Conservation (phyloP, 768 basidiomycete species). For the Phanerochaete sordida region DNA sequence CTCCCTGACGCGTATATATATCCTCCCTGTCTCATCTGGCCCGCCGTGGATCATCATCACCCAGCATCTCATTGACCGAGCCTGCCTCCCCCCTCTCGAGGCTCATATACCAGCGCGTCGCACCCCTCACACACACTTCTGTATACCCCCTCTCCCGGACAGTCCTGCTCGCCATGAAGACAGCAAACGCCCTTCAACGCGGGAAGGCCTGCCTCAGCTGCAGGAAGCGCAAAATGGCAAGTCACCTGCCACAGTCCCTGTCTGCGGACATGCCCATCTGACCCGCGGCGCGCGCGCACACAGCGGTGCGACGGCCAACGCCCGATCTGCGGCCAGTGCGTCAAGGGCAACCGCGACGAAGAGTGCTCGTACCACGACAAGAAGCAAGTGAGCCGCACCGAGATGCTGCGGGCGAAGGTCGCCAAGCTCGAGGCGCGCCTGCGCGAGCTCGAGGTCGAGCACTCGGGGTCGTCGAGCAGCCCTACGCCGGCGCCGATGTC, state of each 20-base stretch:
- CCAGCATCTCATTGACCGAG: neutral
- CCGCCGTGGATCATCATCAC: neutral
- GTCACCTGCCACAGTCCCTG: too few species aligned
- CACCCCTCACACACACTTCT: neutral
- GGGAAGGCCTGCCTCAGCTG: constrained; percentile 38
- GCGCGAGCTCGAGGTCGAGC: constrained; percentile 47
- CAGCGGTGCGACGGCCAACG: constrained; percentile 62
- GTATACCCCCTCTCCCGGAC: neutral
- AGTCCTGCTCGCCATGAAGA: constrained; percentile 22
- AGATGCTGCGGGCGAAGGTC: constrained; percentile 55
- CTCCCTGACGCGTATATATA: neutral
- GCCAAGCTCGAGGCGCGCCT: constrained; percentile 48
- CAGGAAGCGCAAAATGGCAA: constrained; percentile 35
- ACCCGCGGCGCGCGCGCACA: too few species aligned
- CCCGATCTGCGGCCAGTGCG: constrained; percentile 54
- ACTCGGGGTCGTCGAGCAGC: constrained; percentile 20
- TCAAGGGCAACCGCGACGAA: constrained; percentile 45
- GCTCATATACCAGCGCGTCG: neutral
- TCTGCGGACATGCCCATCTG: too few species aligned
- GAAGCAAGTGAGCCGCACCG: constrained; percentile 55
- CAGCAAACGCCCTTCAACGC: constrained; percentile 31
- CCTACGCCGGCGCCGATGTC: constrained; percentile 22
- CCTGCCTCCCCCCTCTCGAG: neutral
- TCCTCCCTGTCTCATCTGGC: neutral
- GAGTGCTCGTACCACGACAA: constrained; percentile 61